These are phyloP conservation scores for Blastobotrys chiropterorum DNA, from an alignment of 805 yeast genomes.

Conservation along the genomic window DNA sequence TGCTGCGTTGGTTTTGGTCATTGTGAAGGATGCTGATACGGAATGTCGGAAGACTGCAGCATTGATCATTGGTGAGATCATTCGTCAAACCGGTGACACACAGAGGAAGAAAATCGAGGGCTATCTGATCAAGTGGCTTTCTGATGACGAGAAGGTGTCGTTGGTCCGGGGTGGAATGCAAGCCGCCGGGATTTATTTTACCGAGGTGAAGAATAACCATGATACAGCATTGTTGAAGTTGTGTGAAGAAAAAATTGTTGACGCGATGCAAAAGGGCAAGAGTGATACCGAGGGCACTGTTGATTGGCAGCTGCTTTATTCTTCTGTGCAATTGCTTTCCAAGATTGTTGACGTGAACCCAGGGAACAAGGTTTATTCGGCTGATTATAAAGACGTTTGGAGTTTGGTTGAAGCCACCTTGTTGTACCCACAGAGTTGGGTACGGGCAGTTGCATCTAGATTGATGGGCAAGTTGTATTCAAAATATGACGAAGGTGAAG, in stretches of 20 bases:
- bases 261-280: conserved; percentile 32
- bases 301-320: conserved; percentile 76
- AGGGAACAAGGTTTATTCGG: conserved; percentile 26
- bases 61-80: conserved; percentile 48
- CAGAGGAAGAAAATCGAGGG: conserved; percentile 34
- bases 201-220: conserved; percentile 40
- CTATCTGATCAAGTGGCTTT: conserved; percentile 56
- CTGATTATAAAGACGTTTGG: conserved; percentile 43
- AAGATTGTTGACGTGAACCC: conserved; percentile 27
- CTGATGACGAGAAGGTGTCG: conserved; percentile 42
- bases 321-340: conserved; percentile 47
- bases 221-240: conserved; percentile 38
- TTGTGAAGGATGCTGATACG: conserved; percentile 69
- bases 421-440: conserved; percentile 89
- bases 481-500: conserved; percentile 29
- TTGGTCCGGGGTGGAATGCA: conserved; percentile 70
- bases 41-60: conserved; percentile 82
- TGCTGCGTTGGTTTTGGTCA: conserved; percentile 70
- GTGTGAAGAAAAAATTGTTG: conserved; percentile 34
- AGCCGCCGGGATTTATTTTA: conserved; percentile 56
- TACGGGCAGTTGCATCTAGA: conserved; percentile 61
- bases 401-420: conserved; percentile 44
- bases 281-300: conserved; percentile 37
- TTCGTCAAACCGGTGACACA: conserved; percentile 39
- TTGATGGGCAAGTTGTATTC: conserved; percentile 49